Evolutionary conservation across 176 grass and related monocot genomes (phyloP), one percentile per base, ranked within the genome.

Genomic region (Dendrocalamus sinicus): DNA sequence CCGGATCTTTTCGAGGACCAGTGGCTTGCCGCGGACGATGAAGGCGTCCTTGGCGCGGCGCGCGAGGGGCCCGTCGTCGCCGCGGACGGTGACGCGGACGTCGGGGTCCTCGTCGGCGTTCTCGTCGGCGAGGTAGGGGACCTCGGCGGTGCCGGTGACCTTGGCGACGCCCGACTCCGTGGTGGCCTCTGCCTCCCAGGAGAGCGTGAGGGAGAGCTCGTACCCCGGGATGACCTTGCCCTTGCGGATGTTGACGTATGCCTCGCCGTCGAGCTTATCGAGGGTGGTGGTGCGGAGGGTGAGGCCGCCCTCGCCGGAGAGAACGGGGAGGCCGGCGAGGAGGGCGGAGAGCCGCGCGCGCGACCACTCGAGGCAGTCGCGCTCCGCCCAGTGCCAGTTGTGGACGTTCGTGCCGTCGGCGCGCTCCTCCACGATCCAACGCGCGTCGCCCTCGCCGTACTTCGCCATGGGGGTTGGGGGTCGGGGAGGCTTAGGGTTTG

Each of bases 311-410:
- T 96, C 93, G 16, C 90, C 96, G 86, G 93, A 78, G 72, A 99
- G 96, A 71, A 99, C 86, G 43, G 78, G 64, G 81, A 99, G 92
- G 41, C 86, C 84, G 32, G 86, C 84, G 72, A 99, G 91, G 20
- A 91, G 88, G 2, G 79, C 48, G 39, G 93, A 94, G 90, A 99
- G 93, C 7, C 83, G 81, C 16, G 88, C 90, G 22, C 91, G 91
- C 10, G 96, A 96, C 93, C 93, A 99, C 81, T 96, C 96, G 59
- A 99, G 81, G 84, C 96, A 99, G 84, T 99, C 88, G 37, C 92
- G 93, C 84, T 99, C 96, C 70, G 88, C 86, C 93, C 93, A 99
- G 92, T 99, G 96, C 96, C 96, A 99, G 88, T 99, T 96, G 93
- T 99, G 93, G 75, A 99, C 92, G 88, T 99, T 99, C 13, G 93